Evolutionary conservation across 208 protist genomes (phyloP).

Genomic region (Leishmania guyanensis): DNA sequence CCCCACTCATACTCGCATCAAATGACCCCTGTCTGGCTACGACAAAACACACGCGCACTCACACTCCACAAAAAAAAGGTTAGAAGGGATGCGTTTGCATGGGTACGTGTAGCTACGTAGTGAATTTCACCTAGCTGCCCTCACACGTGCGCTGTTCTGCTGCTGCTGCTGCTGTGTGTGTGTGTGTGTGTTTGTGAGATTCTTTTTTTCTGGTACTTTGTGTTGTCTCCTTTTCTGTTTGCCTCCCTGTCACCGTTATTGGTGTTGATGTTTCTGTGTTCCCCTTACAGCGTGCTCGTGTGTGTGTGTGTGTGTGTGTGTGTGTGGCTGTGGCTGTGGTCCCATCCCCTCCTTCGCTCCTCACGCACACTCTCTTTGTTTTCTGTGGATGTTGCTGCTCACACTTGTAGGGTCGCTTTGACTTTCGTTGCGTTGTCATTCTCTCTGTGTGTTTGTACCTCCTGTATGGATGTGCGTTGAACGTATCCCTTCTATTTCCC

Average conservation of each 20-base stretch:
- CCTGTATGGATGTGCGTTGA: constrained; percentile 1
- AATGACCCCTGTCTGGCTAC: background rate
- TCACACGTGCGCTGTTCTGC: background rate
- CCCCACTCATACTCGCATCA: background rate
- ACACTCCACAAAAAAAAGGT: background rate
- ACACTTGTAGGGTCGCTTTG: background rate
- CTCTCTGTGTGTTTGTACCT: background rate
- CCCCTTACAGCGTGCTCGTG: background rate
- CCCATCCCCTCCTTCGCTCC: background rate
- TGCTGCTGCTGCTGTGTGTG: background rate
- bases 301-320: constrained; percentile 1
- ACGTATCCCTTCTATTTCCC: background rate
- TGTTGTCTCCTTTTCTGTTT: constrained; percentile 13
- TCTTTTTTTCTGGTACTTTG: constrained; percentile 1
- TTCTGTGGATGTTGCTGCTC: background rate
- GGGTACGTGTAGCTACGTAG: constrained; percentile 4
- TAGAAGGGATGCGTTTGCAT: background rate
- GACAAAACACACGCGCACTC: background rate
- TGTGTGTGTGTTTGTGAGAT: constrained; percentile 1
- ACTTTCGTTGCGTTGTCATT: background rate
- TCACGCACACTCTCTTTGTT: background rate
- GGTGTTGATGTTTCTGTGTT: constrained; percentile 2
- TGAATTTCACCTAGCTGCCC: background rate
- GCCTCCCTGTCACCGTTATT: background rate
- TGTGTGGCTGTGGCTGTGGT: background rate